These are phyloP conservation scores for Murraya paniculata DNA, from an alignment of 345 rosid genomes.

Conservation along the genomic window DNA sequence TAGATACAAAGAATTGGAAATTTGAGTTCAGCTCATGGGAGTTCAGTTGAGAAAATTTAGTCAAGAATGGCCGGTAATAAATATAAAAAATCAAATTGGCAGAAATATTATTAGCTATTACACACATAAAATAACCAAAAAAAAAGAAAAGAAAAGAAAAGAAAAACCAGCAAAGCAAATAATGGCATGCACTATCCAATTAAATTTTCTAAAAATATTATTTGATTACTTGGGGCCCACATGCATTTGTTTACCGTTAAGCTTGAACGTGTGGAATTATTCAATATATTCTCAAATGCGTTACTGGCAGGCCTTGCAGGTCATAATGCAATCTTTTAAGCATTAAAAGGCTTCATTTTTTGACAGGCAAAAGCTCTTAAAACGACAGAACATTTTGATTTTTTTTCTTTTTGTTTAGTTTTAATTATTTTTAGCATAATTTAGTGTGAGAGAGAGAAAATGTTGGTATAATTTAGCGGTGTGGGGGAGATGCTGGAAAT, in stretches of 20 bases:
- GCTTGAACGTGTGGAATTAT: not conserved
- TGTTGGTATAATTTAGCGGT: conserved; percentile 22
- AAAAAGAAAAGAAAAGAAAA: too few relatives aligned
- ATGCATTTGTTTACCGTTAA: not conserved
- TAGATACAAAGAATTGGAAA: too few relatives aligned
- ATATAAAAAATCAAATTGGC: too few relatives aligned
- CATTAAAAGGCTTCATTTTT: not conserved
- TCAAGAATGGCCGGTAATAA: too few relatives aligned
- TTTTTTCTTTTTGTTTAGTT: not conserved
- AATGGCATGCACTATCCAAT: not conserved
- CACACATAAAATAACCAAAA: too few relatives aligned
- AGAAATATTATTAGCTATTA: too few relatives aligned
- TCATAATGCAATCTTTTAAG: not conserved
- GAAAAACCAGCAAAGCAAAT: not conserved
- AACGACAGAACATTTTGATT: not conserved
- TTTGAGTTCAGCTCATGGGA: too few relatives aligned
- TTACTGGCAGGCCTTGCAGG: conserved; percentile 3
- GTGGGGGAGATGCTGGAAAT: conserved; percentile 32
- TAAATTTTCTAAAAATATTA: not conserved
- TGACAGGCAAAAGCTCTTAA: not conserved
- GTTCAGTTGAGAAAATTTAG: too few relatives aligned
- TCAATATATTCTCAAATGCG: not conserved
- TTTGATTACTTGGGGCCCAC: not conserved
- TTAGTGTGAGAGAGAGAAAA: not conserved
- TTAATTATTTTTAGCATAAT: not conserved